Conservation (phyloP, 1,284 basidiomycete species). For the Ganoderma multipileum region DNA sequence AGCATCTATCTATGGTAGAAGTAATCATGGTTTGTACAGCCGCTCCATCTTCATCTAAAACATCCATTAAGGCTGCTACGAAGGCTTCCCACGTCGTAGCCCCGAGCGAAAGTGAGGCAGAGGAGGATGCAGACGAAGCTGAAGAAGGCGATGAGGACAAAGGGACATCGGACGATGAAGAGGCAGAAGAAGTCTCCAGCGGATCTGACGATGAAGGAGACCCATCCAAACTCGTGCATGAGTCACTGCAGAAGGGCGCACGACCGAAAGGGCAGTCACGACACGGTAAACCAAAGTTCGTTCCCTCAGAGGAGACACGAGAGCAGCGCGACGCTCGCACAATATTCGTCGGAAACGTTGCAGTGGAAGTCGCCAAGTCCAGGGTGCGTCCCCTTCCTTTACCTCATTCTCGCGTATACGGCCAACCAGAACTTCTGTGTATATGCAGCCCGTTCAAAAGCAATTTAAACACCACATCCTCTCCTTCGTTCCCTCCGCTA, state of each 20-base stretch:
- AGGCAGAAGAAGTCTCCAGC: slow-evolving; percentile 14
- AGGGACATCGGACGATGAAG: background rate
- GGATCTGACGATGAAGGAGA: slow-evolving; percentile 46
- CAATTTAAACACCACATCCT: slow-evolving; percentile 78
- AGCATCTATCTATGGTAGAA: background rate
- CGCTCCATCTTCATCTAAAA: slow-evolving; percentile 20
- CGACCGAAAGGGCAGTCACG: slow-evolving; percentile 27
- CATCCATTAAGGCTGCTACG: background rate
- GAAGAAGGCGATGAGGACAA: slow-evolving; percentile 23
- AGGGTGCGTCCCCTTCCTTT: slow-evolving; percentile 55
- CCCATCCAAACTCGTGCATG: slow-evolving; percentile 52
- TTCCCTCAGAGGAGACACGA: slow-evolving; percentile 71
- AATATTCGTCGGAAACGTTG: slow-evolving; percentile 93
- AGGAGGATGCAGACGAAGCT: slow-evolving; percentile 14
- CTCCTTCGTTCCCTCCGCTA: slow-evolving; percentile 69
- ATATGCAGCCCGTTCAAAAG: slow-evolving; percentile 62
- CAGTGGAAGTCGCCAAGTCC: slow-evolving; percentile 76
- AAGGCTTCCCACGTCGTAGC: slow-evolving; percentile 8
- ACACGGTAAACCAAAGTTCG: slow-evolving; percentile 47
- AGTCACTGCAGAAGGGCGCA: slow-evolving; percentile 41
- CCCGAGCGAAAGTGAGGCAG: slow-evolving; percentile 18
- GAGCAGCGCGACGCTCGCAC: slow-evolving; percentile 82
- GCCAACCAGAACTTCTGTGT: background rate
- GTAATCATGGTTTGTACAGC: background rate
- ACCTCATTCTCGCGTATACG: background rate